Base-by-base conservation (phyloP, 2,329 filamentous ascomycete genomes). In the Tothia fuscella region DNA sequence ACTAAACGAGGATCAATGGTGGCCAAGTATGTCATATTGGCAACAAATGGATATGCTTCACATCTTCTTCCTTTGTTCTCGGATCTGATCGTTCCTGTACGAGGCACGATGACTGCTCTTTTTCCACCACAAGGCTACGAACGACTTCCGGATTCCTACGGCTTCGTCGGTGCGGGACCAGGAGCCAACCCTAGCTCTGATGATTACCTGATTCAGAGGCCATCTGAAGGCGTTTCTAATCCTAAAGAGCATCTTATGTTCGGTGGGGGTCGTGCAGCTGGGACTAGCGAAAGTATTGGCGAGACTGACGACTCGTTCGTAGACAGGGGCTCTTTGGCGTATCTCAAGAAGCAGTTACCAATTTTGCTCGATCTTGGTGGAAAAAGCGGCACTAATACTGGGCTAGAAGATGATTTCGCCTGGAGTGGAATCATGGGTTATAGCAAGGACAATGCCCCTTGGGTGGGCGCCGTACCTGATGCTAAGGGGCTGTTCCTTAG, bases 401-500 rank as follows among this genome's bases (percentile, higher is more conserved):
- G 71, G 49, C 55, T 74, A 25, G 46, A 62, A 37, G 68, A 70
- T 3, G 60, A 56, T 3, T 57, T 61, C 36, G 60, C 72, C 54
- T 89, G 83, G 83, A 83, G 80, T 2, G 83, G 83, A 0, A 81
- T 87, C 49, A 88, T 87, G 82, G 82, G 79, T 0, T 87, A 76
- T 57, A 77, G 74, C 22, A 64, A 76, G 5, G 83, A 88, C 55
- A 64, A 70, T 0, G 58, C 70, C 38, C 81, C 83, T 0, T 87
- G 78, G 77, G 78, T 88, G 2, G 83, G 82, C 0, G 59, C 62
- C 7, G 72, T 87, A n/a, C 76, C 78, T 0, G 74, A 69, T n/a
- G 64, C 59, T 14, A 55, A 66, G 3, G 77, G 78, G 0, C 49
- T 84, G 41, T 85, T 68, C 64, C 48, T 85, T 10, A 71, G 70